Percentiles rank a stretch among this genome's conserved stretches.
Conservation (phyloP, 495 filamentous ascomycete species). For the Lophium mytilinum region DNA sequence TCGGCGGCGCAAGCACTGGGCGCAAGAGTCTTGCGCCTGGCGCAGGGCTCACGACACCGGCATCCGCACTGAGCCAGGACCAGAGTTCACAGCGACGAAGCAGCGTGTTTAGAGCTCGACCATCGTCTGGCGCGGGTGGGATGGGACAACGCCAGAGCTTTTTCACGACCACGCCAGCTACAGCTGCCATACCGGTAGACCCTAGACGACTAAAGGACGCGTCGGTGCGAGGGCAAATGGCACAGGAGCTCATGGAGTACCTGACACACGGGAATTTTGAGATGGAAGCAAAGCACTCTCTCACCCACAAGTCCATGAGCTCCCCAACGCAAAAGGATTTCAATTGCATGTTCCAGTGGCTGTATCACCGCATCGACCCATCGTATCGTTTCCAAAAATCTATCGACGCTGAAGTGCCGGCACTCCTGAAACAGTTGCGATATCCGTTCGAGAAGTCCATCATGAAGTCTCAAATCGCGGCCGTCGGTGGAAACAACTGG, state of each 20-base stretch:
- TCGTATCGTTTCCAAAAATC: constrained; percentile 83
- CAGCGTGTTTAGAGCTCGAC: constrained; percentile 67
- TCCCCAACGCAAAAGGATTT: constrained; percentile 99
- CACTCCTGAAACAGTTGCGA: constrained; percentile 80
- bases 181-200: constrained; percentile 73
- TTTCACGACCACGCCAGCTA: constrained; percentile 74
- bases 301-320: constrained; percentile 77
- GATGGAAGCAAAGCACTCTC: constrained; percentile 88
- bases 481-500: constrained; percentile 95
- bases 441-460: constrained; percentile 93
- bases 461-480: constrained; percentile 86
- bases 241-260: constrained; percentile 85
- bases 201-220: constrained; percentile 80
- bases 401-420: constrained; percentile 88
- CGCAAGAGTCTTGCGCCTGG: constrained; percentile 67
- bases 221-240: constrained; percentile 68
- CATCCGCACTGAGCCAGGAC: constrained; percentile 30
- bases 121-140: constrained; percentile 51
- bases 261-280: constrained; percentile 87
- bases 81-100: constrained; percentile 64
- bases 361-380: constrained; percentile 91
- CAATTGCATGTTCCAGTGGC: constrained; percentile 91
- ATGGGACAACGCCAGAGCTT: constrained; percentile 66
- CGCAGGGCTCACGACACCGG: constrained; percentile 38
- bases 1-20: constrained; percentile 47